Percentiles rank a stretch among this genome's conserved stretches.
Evolutionary conservation across 805 yeast genomes (phyloP).

Genomic region (Wickerhamiella dianesei): DNA sequence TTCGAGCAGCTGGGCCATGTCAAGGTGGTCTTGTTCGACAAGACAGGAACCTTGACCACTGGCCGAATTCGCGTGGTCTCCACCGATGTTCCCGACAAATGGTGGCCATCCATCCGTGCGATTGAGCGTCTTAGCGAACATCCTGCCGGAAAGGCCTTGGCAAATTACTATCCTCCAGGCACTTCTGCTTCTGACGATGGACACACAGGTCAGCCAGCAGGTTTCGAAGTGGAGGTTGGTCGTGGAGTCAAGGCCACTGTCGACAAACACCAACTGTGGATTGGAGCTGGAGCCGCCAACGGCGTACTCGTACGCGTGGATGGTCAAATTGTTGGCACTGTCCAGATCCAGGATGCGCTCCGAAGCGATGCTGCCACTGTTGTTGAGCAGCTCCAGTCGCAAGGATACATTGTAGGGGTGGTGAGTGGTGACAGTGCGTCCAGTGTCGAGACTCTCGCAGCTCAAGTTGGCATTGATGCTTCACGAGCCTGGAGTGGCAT

Average conservation of each 20-base stretch:
- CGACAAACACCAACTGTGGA: neutral
- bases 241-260: conserved; percentile 25
- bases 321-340: conserved; percentile 43
- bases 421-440: conserved; percentile 73
- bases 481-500: conserved; percentile 61
- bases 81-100: conserved; percentile 18
- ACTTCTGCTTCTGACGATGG: conserved; percentile 3
- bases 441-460: conserved; percentile 54
- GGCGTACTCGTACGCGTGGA: conserved; percentile 52
- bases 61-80: conserved; percentile 52
- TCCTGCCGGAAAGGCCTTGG: conserved; percentile 70
- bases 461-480: conserved; percentile 49
- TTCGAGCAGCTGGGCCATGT: conserved; percentile 59
- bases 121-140: conserved; percentile 70
- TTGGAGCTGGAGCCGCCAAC: conserved; percentile 19
- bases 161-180: conserved; percentile 1
- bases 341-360: conserved; percentile 55
- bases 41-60: conserved; percentile 87
- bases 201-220: conserved; percentile 9
- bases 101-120: conserved; percentile 44
- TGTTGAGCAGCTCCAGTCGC: conserved; percentile 37
- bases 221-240: conserved; percentile 23
- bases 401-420: conserved; percentile 58
- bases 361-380: conserved; percentile 53
- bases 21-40: conserved; percentile 68